Conservation (phyloP, 495 filamentous ascomycete species). For the Talaromyces liani region DNA sequence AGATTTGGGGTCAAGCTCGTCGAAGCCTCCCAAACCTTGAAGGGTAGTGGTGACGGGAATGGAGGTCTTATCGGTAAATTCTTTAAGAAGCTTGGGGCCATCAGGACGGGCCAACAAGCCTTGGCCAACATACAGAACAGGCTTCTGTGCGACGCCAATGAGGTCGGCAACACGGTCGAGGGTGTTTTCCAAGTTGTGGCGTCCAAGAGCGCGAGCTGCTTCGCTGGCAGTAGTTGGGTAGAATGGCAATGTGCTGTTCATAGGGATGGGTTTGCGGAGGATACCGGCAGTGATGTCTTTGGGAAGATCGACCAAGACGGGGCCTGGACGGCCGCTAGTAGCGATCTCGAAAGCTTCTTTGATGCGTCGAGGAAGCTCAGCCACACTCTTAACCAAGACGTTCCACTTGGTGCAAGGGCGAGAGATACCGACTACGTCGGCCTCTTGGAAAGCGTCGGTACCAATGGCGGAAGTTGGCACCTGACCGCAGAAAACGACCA, state of each 20-base stretch:
- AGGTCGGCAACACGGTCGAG: constrained; percentile 47
- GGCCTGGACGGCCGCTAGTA: constrained; percentile 50
- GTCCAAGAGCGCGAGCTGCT: constrained; percentile 40
- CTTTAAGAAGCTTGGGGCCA: constrained; percentile 44
- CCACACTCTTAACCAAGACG: constrained; percentile 53
- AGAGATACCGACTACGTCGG: constrained; percentile 55
- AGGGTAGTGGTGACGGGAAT: constrained; percentile 59
- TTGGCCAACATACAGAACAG: constrained; percentile 54
- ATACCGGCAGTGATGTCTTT: constrained; percentile 52
- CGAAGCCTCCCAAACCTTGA: constrained; percentile 58
- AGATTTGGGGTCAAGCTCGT: constrained; percentile 50
- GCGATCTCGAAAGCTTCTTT: constrained; percentile 60
- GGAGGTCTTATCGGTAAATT: constrained; percentile 48
- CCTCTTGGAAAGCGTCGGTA: constrained; percentile 57
- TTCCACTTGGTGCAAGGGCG: constrained; percentile 62
- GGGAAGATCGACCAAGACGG: constrained; percentile 55
- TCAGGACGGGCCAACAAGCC: constrained; percentile 45
- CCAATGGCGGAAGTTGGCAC: constrained; percentile 49
- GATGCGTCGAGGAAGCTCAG: constrained; percentile 50
- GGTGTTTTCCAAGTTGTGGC: constrained; percentile 37
- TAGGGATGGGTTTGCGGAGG: constrained; percentile 45
- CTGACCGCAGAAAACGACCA: constrained; percentile 58
- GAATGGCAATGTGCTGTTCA: constrained; percentile 46
- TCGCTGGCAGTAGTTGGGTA: constrained; percentile 47
- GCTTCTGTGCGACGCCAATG: constrained; percentile 53